phyloP scores from a whole-genome alignment of 352 stramenopile genomes.

The Phytophthora cryptogea region DNA sequence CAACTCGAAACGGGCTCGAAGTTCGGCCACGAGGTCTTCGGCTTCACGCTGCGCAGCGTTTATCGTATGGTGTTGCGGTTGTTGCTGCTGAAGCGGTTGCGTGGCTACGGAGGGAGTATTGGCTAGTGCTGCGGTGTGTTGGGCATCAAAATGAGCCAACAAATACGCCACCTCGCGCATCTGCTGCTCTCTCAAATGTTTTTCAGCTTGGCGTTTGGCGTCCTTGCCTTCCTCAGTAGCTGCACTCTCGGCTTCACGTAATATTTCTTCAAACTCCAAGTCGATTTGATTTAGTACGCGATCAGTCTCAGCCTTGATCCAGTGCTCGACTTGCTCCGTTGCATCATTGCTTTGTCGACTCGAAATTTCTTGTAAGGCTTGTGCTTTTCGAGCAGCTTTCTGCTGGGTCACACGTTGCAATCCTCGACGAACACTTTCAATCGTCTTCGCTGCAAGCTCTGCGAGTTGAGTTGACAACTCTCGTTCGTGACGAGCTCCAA shows the following conservation, averaged over 20 bases:
- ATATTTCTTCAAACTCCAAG: conserved; percentile 39
- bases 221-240: conserved; percentile 36
- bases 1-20: conserved; percentile 52
- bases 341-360: not conserved
- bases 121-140: conserved; percentile 27
- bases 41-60: conserved; percentile 16
- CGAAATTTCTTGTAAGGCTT: conserved; percentile 25
- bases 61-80: conserved; percentile 8
- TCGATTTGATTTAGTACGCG: conserved; percentile 45
- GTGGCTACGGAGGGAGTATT: not conserved
- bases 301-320: conserved; percentile 19
- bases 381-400: conserved; percentile 55
- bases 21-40: conserved; percentile 49
- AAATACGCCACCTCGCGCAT: conserved; percentile 52
- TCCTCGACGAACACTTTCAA: conserved; percentile 27
- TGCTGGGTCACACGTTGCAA: conserved; percentile 50
- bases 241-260: conserved; percentile 41
- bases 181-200: conserved; percentile 48
- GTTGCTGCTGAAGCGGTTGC: conserved; percentile 12
- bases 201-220: conserved; percentile 26
- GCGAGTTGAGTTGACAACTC: conserved; percentile 46
- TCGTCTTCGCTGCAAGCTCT: conserved; percentile 30
- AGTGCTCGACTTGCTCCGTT: not conserved
- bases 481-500: conserved; percentile 56
- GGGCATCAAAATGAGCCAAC: conserved; percentile 43